Evolutionary conservation across 768 basidiomycete species (phyloP), one percentile per base, ranked within the genome.

Genomic region (Lactarius sp.): DNA sequence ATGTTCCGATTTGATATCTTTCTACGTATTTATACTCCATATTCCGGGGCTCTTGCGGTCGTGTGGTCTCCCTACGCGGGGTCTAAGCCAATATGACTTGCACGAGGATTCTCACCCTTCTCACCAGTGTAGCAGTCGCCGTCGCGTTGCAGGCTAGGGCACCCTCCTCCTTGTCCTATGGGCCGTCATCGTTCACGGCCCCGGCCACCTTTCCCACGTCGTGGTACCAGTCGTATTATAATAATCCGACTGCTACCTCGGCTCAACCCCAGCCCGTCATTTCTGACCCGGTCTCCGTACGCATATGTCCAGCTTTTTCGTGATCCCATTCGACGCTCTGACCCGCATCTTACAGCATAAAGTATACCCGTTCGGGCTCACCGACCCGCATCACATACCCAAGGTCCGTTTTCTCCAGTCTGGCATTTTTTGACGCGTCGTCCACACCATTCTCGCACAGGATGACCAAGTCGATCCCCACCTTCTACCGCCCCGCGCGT

Each of bases 221-320:
- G 7, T 74, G 80, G 44, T 91, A 84, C 72, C 70, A 76, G 20
- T 70, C 77, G 56, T 91, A 90, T 72, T 88, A 84, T 75, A 89
- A 89, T 72, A 74, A 80, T 66, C 87, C 89, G 36, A 90, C 87
- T 1, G 84, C 82, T 39, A 90, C 89, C 3, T 81, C 81, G 12
- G 83, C 79, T 1, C 88, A 91, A 70, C 84, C 84, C 4, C 89
- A 91, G 73, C 89, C 88, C 20, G 79, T 89, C 62, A 80, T 91
- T 41, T 82, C 87, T 14, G 88, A 91, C 70, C 85, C 87, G 10
- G 81, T 89, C 39, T 79, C 80, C 33, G 88, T 88, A 65, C 61
- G 71, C 52, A 51, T 41, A 36, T 27, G 46, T 33, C 13, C 36
- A 8, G 8, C 31, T 14, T 20, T 41, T 41, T 88, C 6, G 13